A percentile compares a stretch with the other conserved stretches of the same genome.
Evolutionary conservation across 2,329 filamentous ascomycete species (phyloP).

Genomic region (Pseudopithomyces maydicus): DNA sequence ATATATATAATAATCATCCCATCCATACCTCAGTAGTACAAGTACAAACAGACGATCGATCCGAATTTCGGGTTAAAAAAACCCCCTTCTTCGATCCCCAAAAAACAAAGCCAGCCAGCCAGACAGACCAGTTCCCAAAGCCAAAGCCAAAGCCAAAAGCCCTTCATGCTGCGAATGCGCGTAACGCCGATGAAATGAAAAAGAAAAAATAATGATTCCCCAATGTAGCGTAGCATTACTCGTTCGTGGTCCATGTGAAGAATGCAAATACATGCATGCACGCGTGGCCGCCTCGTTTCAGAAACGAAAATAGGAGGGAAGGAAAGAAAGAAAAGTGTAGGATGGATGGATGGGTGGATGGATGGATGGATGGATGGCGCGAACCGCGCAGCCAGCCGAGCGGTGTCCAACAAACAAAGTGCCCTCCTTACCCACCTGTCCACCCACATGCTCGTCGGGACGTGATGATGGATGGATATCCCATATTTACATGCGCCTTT

Average conservation of each 20-base stretch:
- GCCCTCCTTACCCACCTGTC: no score
- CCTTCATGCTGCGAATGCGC: not conserved
- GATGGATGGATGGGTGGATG: no score
- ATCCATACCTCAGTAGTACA: not conserved
- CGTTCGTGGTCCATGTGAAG: not conserved
- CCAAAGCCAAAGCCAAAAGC: not conserved
- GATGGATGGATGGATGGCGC: no score
- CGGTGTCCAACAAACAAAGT: slow-evolving; percentile 13
- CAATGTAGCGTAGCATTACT: not conserved
- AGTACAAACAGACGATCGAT: no score
- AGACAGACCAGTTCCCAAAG: no score
- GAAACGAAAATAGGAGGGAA: no score
- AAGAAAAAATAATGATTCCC: no score
- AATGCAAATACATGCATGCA: not conserved
- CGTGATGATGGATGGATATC: not conserved
- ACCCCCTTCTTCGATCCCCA: no score
- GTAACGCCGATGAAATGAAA: slow-evolving; percentile 2
- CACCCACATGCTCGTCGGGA: not conserved
- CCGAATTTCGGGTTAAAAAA: no score
- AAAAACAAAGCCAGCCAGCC: no score
- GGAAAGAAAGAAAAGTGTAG: no score
- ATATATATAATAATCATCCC: slow-evolving; percentile 2
- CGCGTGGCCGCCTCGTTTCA: no score
- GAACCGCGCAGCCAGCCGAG: slow-evolving; percentile 23
- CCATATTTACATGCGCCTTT: slow-evolving; percentile 13